Conservation (phyloP, 169 alveolate species). For the Plasmodium blacklocki region DNA sequence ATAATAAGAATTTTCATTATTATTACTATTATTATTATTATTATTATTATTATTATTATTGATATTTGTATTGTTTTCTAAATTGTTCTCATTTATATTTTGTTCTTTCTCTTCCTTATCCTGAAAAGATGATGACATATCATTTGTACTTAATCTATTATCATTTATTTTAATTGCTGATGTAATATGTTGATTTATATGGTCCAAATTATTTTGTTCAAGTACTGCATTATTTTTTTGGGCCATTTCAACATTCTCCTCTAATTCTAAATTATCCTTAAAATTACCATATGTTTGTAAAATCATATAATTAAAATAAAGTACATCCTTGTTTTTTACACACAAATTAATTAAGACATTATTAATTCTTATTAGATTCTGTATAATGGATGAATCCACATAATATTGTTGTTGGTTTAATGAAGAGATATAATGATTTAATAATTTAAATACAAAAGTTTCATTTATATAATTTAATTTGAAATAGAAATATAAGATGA, state of each 20-base stretch:
- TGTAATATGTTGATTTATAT: background rate
- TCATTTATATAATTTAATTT: slow-evolving; percentile 56
- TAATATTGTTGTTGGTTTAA: slow-evolving; percentile 24
- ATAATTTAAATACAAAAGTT: slow-evolving; percentile 18
- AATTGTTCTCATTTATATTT: background rate
- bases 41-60: background rate
- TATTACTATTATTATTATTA: background rate
- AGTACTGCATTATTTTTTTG: background rate
- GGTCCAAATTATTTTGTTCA: background rate
- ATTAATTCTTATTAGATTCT: slow-evolving; percentile 41
- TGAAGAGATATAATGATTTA: slow-evolving; percentile 8
- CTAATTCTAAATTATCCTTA: slow-evolving; percentile 12
- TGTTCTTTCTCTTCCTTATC: background rate
- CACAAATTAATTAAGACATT: slow-evolving; percentile 49
- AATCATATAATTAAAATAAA: slow-evolving; percentile 33
- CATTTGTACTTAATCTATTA: background rate
- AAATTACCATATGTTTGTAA: slow-evolving; percentile 43
- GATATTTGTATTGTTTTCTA: background rate
- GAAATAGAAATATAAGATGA: slow-evolving; percentile 38
- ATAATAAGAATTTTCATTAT: background rate
- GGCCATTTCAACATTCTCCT: background rate
- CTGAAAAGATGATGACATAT: too few relatives aligned
- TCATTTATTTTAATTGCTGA: background rate
- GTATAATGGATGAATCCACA: background rate
- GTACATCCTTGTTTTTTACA: slow-evolving; percentile 49